Percentiles rank a stretch among this genome's conserved stretches.
Evolutionary conservation across 257 asterid genomes (phyloP).

Genomic region (Ligustrum vulgare): DNA sequence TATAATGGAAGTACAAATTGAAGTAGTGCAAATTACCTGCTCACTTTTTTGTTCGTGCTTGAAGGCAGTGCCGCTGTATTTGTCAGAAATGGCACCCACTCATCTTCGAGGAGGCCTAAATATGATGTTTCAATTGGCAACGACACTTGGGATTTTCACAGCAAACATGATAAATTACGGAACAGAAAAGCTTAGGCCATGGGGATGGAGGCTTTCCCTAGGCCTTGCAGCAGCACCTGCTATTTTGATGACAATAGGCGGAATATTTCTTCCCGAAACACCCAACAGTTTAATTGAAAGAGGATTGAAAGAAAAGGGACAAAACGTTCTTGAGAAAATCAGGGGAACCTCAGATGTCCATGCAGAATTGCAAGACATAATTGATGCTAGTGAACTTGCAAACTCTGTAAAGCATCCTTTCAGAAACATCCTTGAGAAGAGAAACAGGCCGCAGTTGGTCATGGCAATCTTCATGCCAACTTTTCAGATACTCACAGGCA

Average conservation of each 20-base stretch:
- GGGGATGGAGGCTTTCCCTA: conserved; percentile 89
- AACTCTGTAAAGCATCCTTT: conserved; percentile 65
- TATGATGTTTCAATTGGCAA: conserved; percentile 86
- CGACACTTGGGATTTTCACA: conserved; percentile 77
- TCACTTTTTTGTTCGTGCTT: conserved; percentile 4
- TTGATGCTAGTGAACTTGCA: conserved; percentile 75
- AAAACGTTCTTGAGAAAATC: conserved; percentile 50
- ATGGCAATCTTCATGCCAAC: conserved; percentile 82
- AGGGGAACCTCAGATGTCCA: conserved; percentile 68
- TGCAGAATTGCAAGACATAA: conserved; percentile 71
- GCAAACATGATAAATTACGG: conserved; percentile 89
- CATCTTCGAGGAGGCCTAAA: conserved; percentile 78
- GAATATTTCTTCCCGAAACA: conserved; percentile 76
- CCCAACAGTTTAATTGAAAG: conserved; percentile 79
- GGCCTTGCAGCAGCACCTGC: conserved; percentile 87
- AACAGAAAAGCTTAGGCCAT: conserved; percentile 61
- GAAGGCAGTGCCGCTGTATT: conserved; percentile 82
- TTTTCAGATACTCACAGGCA: conserved; percentile 82
- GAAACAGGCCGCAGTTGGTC: conserved; percentile 68
- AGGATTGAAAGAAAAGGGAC: conserved; percentile 47
- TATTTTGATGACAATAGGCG: conserved; percentile 61
- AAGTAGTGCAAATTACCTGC: neutral
- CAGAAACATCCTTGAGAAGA: conserved; percentile 54
- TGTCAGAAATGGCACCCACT: conserved; percentile 95
- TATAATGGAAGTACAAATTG: neutral